These are phyloP conservation scores for Azolla pinnata DNA, from an alignment of 75 land plant genomes.

Conservation along the genomic window DNA sequence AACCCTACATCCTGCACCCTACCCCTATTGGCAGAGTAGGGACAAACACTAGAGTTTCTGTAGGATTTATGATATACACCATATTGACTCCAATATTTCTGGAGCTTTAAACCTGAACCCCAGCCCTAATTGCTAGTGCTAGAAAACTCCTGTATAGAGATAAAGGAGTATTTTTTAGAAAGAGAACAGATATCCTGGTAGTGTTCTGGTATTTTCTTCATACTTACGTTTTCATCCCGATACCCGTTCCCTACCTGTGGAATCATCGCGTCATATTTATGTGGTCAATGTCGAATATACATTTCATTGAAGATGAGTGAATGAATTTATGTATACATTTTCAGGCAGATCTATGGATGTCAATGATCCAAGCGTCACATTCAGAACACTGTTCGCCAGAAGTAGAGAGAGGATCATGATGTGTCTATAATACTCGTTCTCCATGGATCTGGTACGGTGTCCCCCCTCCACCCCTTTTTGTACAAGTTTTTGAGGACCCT, in stretches of 20 bases:
- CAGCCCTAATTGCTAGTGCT: too few species aligned
- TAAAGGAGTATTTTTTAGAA: too few species aligned
- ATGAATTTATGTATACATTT: neutral
- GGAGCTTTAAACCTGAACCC: too few species aligned
- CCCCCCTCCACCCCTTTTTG: too few species aligned
- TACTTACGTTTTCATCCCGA: neutral
- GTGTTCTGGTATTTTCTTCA: neutral
- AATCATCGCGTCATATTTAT: neutral
- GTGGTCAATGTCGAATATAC: neutral
- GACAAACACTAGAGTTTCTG: too few species aligned
- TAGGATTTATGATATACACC: too few species aligned
- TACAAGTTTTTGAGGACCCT: too few species aligned
- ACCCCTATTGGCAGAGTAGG: too few species aligned
- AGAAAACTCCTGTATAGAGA: too few species aligned
- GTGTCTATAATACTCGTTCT: neutral
- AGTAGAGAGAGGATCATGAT: neutral
- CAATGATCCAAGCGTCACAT: neutral
- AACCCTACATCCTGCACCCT: too few species aligned
- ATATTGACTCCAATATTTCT: too few species aligned
- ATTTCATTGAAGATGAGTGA: neutral
- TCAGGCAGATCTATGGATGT: slow-evolving; percentile 5
- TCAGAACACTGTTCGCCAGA: neutral
- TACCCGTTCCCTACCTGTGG: too few species aligned
- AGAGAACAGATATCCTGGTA: neutral
- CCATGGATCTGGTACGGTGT: neutral